These are phyloP conservation scores for Forsythia suspensa DNA, from an alignment of 257 asterid genomes.

Conservation along the genomic window DNA sequence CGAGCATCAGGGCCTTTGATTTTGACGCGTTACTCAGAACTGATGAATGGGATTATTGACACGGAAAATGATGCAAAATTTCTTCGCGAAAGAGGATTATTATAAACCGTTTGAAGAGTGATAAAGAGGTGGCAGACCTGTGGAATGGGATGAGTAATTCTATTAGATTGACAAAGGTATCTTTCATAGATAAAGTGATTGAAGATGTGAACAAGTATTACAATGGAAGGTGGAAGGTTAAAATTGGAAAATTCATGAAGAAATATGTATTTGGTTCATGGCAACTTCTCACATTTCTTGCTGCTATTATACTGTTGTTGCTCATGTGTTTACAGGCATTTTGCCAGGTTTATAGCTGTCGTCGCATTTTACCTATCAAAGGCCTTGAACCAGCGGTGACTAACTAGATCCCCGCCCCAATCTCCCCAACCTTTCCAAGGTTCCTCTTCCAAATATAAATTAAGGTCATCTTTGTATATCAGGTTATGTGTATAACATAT, in stretches of 20 bases:
- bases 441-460: too few relatives aligned
- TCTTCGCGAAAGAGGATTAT: slow-evolving; percentile 52
- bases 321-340: slow-evolving; percentile 57
- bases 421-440: too few relatives aligned
- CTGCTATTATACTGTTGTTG: slow-evolving; percentile 41
- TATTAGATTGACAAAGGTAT: slow-evolving; percentile 61
- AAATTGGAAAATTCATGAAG: slow-evolving; percentile 42
- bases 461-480: too few relatives aligned
- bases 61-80: slow-evolving; percentile 50
- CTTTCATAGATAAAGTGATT: slow-evolving; percentile 58
- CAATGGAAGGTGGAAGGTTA: slow-evolving; percentile 58
- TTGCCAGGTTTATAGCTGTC: slow-evolving; percentile 53
- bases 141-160: slow-evolving; percentile 82
- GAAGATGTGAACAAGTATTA: slow-evolving; percentile 61
- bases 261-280: slow-evolving; percentile 60
- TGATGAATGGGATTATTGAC: slow-evolving; percentile 71
- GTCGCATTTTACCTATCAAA: slow-evolving; percentile 12
- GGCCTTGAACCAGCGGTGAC: too few relatives aligned
- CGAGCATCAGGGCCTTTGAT: slow-evolving; percentile 46
- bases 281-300: slow-evolving; percentile 53
- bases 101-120: slow-evolving; percentile 65
- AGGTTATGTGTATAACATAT: too few relatives aligned
- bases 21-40: slow-evolving; percentile 56
- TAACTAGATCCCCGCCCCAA: too few relatives aligned
- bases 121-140: slow-evolving; percentile 55